These are phyloP conservation scores for Sordaria brevicollis DNA, from an alignment of 495 filamentous ascomycete species.

Conservation along the genomic window DNA sequence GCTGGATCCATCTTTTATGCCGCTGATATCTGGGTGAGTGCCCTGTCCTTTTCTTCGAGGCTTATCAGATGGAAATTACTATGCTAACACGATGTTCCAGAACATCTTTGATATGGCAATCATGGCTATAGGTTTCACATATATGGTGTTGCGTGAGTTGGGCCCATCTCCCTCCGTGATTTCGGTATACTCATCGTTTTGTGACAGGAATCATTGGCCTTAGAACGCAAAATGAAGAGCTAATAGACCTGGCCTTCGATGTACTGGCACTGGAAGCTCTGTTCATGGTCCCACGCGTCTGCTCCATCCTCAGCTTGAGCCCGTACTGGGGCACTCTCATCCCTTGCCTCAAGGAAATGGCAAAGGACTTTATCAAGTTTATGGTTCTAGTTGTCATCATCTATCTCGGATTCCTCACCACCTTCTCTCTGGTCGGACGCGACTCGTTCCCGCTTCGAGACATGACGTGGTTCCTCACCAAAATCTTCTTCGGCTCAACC, in stretches of 20 bases:
- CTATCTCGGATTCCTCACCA: conserved; percentile 82
- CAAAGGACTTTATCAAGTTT: conserved; percentile 87
- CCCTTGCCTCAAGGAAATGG: conserved; percentile 86
- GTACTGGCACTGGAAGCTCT: conserved; percentile 81
- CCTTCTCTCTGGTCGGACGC: conserved; percentile 79
- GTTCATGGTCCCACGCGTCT: conserved; percentile 84
- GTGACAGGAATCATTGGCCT: conserved; percentile 60
- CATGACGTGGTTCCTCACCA: conserved; percentile 81
- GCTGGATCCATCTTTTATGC: conserved; percentile 78
- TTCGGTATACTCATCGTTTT: background rate
- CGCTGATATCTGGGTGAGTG: conserved; percentile 63
- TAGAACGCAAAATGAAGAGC: conserved; percentile 43
- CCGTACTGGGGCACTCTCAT: conserved; percentile 80
- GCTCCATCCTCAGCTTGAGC: conserved; percentile 77
- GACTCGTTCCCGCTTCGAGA: conserved; percentile 59
- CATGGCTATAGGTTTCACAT: conserved; percentile 68
- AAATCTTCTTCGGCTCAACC: conserved; percentile 69
- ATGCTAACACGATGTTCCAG: conserved; percentile 2
- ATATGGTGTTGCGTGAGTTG: conserved; percentile 58
- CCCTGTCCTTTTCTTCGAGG: background rate
- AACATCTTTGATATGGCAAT: conserved; percentile 82
- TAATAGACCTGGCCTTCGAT: conserved; percentile 76
- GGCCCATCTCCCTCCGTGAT: conserved; percentile 3
- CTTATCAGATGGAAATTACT: background rate
- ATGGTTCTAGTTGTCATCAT: conserved; percentile 76